A percentile compares a stretch with the other conserved stretches of the same genome.
Evolutionary conservation across 2,329 filamentous ascomycete species (phyloP).

Genomic region (Sarocladiaceae sp.): DNA sequence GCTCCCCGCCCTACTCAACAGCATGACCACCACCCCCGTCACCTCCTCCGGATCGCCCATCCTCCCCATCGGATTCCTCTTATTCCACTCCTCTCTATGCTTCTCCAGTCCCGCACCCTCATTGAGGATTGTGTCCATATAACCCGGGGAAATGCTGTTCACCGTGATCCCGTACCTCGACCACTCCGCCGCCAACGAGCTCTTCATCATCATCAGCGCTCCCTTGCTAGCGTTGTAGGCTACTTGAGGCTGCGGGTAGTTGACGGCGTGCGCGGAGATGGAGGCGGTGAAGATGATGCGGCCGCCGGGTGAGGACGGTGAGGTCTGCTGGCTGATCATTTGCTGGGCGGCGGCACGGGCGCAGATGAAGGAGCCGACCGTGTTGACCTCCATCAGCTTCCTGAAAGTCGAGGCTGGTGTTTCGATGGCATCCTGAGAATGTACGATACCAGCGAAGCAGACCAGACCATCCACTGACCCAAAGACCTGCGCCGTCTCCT

Average conservation of each 20-base stretch:
- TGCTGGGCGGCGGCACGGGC: slow-evolving; percentile 54
- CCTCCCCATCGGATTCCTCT: slow-evolving; percentile 55
- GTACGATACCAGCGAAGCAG: slow-evolving; percentile 55
- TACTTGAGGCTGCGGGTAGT: slow-evolving; percentile 65
- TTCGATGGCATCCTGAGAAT: slow-evolving; percentile 53
- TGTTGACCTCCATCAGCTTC: slow-evolving; percentile 63
- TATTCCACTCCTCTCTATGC: slow-evolving; percentile 49
- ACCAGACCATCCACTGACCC: slow-evolving; percentile 18
- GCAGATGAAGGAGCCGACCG: slow-evolving; percentile 62
- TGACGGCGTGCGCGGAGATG: slow-evolving; percentile 62
- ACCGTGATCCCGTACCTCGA: slow-evolving; percentile 62
- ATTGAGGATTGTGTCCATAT: slow-evolving; percentile 73
- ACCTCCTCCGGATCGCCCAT: slow-evolving; percentile 61
- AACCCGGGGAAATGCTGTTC: slow-evolving; percentile 66
- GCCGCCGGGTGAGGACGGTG: slow-evolving; percentile 32
- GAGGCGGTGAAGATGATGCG: slow-evolving; percentile 61
- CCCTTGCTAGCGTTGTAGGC: slow-evolving; percentile 70
- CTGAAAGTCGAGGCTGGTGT: slow-evolving; percentile 54
- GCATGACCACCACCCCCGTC: slow-evolving; percentile 53
- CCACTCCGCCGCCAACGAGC: slow-evolving; percentile 67
- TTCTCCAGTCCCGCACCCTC: slow-evolving; percentile 52
- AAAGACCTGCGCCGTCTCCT: slow-evolving; percentile 8
- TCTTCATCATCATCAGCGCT: slow-evolving; percentile 56
- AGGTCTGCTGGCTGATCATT: slow-evolving; percentile 44
- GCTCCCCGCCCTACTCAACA: slow-evolving; percentile 53